A percentile compares a stretch with the other conserved stretches of the same genome.
phyloP scores from a whole-genome alignment of 176 grass and related monocot species.

The Juncus effusus region DNA sequence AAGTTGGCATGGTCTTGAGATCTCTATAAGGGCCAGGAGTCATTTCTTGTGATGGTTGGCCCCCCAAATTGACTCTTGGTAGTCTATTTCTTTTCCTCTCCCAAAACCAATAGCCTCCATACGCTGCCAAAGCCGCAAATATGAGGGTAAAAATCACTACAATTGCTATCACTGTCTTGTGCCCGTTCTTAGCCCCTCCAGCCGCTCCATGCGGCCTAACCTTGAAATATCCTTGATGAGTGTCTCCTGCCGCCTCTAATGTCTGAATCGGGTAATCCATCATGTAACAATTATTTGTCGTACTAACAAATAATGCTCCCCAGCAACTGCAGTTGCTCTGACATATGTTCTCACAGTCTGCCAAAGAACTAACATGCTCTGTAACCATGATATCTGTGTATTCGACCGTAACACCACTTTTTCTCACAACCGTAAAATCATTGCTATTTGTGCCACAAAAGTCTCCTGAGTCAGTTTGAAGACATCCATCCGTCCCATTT shows the following conservation, averaged over 20 bases:
- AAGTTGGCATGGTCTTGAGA: slow-evolving; percentile 47
- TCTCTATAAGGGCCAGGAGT: slow-evolving; percentile 40
- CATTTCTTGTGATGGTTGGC: slow-evolving; percentile 39
- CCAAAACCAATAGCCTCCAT: slow-evolving; percentile 36
- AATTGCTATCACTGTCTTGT: slow-evolving; percentile 26
- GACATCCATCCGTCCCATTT: slow-evolving; percentile 19
- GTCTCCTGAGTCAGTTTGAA: slow-evolving; percentile 29
- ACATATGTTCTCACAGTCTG: slow-evolving; percentile 44
- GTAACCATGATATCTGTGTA: slow-evolving; percentile 51
- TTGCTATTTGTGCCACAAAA: slow-evolving; percentile 23
- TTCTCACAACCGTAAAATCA: slow-evolving; percentile 45
- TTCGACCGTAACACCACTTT: slow-evolving; percentile 37
- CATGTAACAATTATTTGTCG: slow-evolving; percentile 46
- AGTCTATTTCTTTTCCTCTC: slow-evolving; percentile 2
- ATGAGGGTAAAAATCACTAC: slow-evolving; percentile 31
- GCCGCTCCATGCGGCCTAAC: slow-evolving; percentile 13
- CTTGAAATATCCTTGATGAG: slow-evolving; percentile 65
- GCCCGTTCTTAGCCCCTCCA: neutral
- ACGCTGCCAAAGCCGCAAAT: slow-evolving; percentile 20
- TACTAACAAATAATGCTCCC: slow-evolving; percentile 40
- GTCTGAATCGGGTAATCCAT: slow-evolving; percentile 59
- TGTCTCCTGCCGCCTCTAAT: slow-evolving; percentile 42
- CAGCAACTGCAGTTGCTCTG: slow-evolving; percentile 58
- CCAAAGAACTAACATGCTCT: slow-evolving; percentile 29
- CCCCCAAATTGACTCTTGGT: slow-evolving; percentile 5